These are phyloP conservation scores for Naganishia vishniacii DNA, from an alignment of 768 basidiomycete species.

Conservation along the genomic window DNA sequence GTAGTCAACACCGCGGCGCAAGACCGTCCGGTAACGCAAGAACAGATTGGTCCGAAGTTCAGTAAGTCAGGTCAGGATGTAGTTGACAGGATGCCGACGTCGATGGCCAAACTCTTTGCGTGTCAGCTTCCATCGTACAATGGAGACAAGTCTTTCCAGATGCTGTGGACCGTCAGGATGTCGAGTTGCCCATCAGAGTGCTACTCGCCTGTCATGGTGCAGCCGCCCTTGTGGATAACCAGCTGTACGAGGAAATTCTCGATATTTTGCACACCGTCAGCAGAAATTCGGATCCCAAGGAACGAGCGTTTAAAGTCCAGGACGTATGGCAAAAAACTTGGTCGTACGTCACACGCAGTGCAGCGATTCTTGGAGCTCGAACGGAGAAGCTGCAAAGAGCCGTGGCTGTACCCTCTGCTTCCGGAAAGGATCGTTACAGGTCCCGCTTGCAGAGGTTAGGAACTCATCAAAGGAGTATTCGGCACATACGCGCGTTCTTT, in stretches of 20 bases:
- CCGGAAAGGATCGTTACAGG: not conserved
- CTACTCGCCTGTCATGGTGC: too few relatives aligned
- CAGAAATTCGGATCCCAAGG: not conserved
- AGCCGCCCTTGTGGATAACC: too few relatives aligned
- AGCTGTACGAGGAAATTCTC: not conserved
- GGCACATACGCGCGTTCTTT: not conserved
- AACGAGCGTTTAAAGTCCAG: not conserved
- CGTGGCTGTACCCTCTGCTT: not conserved
- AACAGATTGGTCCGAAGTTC: too few relatives aligned
- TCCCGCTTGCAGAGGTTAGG: not conserved
- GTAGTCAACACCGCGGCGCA: too few relatives aligned
- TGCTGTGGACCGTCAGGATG: too few relatives aligned
- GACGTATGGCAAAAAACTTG: not conserved
- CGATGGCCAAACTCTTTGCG: too few relatives aligned
- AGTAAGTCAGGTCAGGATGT: too few relatives aligned
- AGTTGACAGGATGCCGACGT: too few relatives aligned
- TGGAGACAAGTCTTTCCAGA: too few relatives aligned
- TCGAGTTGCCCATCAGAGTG: too few relatives aligned
- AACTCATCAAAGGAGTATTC: not conserved
- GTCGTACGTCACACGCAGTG: not conserved
- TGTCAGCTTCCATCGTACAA: too few relatives aligned
- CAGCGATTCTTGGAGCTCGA: not conserved
- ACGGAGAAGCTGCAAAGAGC: not conserved
- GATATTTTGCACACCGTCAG: not conserved
- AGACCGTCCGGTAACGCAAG: too few relatives aligned